These are phyloP conservation scores for Ogataea wickerhamii DNA, from an alignment of 805 yeast genomes.

Conservation along the genomic window DNA sequence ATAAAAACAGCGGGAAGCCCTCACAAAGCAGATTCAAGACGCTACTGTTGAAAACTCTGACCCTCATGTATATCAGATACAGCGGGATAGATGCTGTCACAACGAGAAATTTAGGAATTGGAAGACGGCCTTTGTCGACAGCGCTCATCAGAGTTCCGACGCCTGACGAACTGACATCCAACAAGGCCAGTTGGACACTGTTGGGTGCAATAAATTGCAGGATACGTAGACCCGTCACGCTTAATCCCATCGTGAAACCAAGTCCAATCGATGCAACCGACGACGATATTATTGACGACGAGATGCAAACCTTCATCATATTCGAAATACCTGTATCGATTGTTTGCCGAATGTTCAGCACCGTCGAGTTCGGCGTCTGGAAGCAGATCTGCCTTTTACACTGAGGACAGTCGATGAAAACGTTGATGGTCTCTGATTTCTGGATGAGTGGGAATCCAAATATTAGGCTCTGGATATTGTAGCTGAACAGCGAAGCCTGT, in stretches of 20 bases:
- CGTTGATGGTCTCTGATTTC: slow-evolving; percentile 18
- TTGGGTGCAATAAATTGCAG: slow-evolving; percentile 29
- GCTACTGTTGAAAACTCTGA: slow-evolving; percentile 9
- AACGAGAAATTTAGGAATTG: slow-evolving; percentile 20
- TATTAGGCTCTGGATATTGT: slow-evolving; percentile 13
- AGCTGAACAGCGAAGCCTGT: slow-evolving; percentile 13
- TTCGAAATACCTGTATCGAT: slow-evolving; percentile 13
- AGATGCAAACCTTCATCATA: slow-evolving; percentile 18
- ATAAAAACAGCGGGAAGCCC: slow-evolving; percentile 14
- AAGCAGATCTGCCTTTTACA: slow-evolving; percentile 32
- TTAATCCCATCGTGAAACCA: slow-evolving; percentile 18
- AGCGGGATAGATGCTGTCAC: slow-evolving; percentile 31
- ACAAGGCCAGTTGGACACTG: slow-evolving; percentile 29
- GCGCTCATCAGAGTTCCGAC: slow-evolving; percentile 15
- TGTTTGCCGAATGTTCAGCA: slow-evolving; percentile 13
- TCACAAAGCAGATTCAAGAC: slow-evolving; percentile 9
- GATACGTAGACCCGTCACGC: slow-evolving; percentile 30
- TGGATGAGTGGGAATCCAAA: slow-evolving; percentile 17
- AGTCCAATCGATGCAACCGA: slow-evolving; percentile 23
- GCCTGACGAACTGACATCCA: slow-evolving; percentile 21
- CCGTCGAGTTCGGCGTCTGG: slow-evolving; percentile 21
- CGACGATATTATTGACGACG: slow-evolving; percentile 18
- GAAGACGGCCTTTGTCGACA: slow-evolving; percentile 18
- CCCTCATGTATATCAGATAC: slow-evolving; percentile 25
- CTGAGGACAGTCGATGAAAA: slow-evolving; percentile 36